Evolutionary conservation across 148 eudicot genomes (phyloP).

Genomic region (Amaranthus palmeri): DNA sequence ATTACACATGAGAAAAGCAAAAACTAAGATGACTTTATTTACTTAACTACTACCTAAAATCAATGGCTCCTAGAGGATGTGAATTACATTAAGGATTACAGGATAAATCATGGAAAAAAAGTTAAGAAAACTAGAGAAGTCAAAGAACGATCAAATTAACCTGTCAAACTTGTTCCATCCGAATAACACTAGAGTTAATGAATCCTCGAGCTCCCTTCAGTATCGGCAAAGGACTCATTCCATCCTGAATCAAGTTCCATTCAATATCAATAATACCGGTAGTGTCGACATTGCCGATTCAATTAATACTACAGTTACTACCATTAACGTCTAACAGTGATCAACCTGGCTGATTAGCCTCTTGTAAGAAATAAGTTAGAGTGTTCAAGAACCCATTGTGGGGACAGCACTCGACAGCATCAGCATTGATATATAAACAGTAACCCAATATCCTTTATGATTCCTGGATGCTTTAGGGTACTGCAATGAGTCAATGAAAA

Average conservation of each 20-base stretch:
- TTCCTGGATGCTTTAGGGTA: too few species aligned
- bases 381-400: conserved; percentile 48
- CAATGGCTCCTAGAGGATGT: too few species aligned
- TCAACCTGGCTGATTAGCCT: conserved; percentile 54
- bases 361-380: conserved; percentile 69
- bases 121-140: neutral
- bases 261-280: conserved; percentile 81
- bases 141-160: conserved; percentile 24
- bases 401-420: conserved; percentile 87
- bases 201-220: conserved; percentile 65
- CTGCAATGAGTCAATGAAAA: neutral
- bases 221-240: conserved; percentile 60
- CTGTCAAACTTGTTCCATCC: conserved; percentile 25
- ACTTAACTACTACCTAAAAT: too few species aligned
- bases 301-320: conserved; percentile 30
- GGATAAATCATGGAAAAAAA: neutral
- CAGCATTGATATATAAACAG: conserved; percentile 66
- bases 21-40: too few species aligned
- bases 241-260: conserved; percentile 51
- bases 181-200: conserved; percentile 32
- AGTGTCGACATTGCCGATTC: conserved; percentile 49
- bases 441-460: neutral
- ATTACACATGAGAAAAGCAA: too few species aligned
- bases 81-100: too few species aligned
- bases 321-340: conserved; percentile 61